Conservation (phyloP, 2,329 filamentous ascomycete genomes). For the Coleophoma cylindrospora region DNA sequence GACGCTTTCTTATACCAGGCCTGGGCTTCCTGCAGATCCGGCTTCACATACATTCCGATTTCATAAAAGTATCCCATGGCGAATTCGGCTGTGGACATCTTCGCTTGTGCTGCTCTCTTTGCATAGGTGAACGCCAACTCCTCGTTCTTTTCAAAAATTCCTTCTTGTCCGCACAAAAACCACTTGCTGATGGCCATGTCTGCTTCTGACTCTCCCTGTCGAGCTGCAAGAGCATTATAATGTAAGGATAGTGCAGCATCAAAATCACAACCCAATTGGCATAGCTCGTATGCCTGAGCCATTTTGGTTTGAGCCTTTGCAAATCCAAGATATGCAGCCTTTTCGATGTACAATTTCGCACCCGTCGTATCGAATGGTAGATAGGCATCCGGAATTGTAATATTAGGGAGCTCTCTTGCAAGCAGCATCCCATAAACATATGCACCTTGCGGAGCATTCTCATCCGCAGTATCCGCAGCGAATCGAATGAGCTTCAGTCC, state of each 20-base stretch:
- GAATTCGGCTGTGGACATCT: slow-evolving; percentile 88
- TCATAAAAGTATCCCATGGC: slow-evolving; percentile 97
- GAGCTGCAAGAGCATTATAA: slow-evolving; percentile 89
- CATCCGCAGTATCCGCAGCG: slow-evolving; percentile 83
- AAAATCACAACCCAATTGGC: slow-evolving; percentile 90
- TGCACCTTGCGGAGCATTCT: slow-evolving; percentile 93
- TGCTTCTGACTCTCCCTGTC: slow-evolving; percentile 88
- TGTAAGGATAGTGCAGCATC: slow-evolving; percentile 88
- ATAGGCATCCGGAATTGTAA: slow-evolving; percentile 68
- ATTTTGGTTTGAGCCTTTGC: slow-evolving; percentile 96
- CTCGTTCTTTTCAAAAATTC: slow-evolving; percentile 92
- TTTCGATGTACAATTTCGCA: slow-evolving; percentile 87
- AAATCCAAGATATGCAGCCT: slow-evolving; percentile 92
- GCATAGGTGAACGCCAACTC: slow-evolving; percentile 89
- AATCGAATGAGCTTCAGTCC: slow-evolving; percentile 79
- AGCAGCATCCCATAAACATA: slow-evolving; percentile 96
- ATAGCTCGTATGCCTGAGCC: slow-evolving; percentile 92
- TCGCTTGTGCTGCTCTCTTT: slow-evolving; percentile 74
- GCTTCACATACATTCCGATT: slow-evolving; percentile 87
- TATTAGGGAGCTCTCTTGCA: slow-evolving; percentile 84
- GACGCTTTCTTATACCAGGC: slow-evolving; percentile 89
- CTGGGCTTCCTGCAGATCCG: slow-evolving; percentile 75
- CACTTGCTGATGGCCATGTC: slow-evolving; percentile 97
- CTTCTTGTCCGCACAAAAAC: slow-evolving; percentile 95
- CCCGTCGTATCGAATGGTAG: slow-evolving; percentile 67